These are phyloP conservation scores for Epichloe uncinata DNA, from an alignment of 2,329 filamentous ascomycete genomes.

Conservation along the genomic window DNA sequence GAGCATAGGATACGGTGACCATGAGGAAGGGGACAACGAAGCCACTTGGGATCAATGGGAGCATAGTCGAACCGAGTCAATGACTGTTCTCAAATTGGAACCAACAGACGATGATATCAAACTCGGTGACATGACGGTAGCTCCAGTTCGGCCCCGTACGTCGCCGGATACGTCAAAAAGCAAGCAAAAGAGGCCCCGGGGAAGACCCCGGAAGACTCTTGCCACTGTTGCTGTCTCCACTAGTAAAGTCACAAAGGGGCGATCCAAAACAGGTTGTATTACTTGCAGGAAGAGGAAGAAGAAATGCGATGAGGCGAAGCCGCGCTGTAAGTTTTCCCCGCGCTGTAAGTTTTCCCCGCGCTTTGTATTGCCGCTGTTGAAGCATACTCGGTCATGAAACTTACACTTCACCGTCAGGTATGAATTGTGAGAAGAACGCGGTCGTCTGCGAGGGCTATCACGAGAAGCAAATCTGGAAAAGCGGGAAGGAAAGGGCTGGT, in stretches of 20 bases:
- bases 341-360: constrained; percentile 22
- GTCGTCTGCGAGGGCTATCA: constrained; percentile 86
- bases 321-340: constrained; percentile 35
- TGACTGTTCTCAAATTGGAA: constrained; percentile 42
- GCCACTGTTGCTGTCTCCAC: constrained; percentile 41
- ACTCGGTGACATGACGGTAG: constrained; percentile 37
- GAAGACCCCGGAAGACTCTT: constrained; percentile 72
- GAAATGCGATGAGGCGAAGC: constrained; percentile 59
- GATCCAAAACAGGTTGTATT: constrained; percentile 56
- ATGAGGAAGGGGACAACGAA: constrained; percentile 26
- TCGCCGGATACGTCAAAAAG: constrained; percentile 15
- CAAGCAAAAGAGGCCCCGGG: constrained; percentile 54
- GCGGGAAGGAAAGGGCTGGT: constrained; percentile 63
- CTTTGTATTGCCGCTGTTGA: neutral
- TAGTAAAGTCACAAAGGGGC: constrained; percentile 64
- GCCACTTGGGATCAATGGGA: constrained; percentile 39
- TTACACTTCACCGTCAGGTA: constrained; percentile 32
- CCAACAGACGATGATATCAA: constrained; percentile 42
- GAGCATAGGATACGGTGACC: constrained; percentile 28
- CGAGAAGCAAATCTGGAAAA: constrained; percentile 76
- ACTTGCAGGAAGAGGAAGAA: constrained; percentile 58
- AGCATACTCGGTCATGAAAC: neutral
- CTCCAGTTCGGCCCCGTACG: constrained; percentile 11
- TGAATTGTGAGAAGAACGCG: constrained; percentile 88
- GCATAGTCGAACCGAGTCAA: constrained; percentile 29